phyloP scores from a whole-genome alignment of 2,329 filamentous ascomycete genomes.

The Scedosporium dehoogii region DNA sequence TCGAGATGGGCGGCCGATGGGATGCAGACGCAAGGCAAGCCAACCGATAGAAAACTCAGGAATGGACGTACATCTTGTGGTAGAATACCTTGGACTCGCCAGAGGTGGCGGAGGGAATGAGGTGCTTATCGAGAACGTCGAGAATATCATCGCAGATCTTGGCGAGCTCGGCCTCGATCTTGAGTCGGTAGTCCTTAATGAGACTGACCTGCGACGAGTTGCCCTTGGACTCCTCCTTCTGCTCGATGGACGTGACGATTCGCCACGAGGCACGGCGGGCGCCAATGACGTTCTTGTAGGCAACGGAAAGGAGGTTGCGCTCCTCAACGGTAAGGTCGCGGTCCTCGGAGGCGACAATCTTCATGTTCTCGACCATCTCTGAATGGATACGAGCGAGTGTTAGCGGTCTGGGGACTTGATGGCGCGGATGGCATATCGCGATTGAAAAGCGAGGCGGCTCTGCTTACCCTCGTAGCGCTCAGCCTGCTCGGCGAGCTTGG shows the following conservation, averaged over 20 bases:
- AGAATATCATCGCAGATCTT: slow-evolving; percentile 98
- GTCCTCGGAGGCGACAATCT: slow-evolving; percentile 85
- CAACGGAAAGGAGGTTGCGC: slow-evolving; percentile 93
- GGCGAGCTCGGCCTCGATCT: slow-evolving; percentile 93
- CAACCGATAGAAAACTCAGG: not conserved
- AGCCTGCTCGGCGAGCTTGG: slow-evolving; percentile 99
- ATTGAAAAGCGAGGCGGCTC: slow-evolving; percentile 9
- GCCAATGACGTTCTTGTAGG: slow-evolving; percentile 99
- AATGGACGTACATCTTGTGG: slow-evolving; percentile 81
- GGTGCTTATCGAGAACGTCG: slow-evolving; percentile 83
- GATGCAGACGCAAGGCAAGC: slow-evolving; percentile 17
- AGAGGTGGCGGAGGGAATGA: slow-evolving; percentile 87
- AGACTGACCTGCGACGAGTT: slow-evolving; percentile 80
- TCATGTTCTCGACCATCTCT: slow-evolving; percentile 99
- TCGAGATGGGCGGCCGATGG: not conserved
- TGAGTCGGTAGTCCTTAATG: slow-evolving; percentile 97
- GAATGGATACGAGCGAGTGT: slow-evolving; percentile 13
- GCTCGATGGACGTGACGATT: slow-evolving; percentile 97
- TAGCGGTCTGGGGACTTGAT: slow-evolving; percentile 11
- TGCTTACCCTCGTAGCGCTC: slow-evolving; percentile 94
- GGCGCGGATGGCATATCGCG: not conserved
- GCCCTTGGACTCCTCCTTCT: slow-evolving; percentile 99
- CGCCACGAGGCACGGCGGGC: slow-evolving; percentile 95
- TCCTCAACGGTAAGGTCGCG: slow-evolving; percentile 83
- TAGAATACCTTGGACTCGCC: slow-evolving; percentile 99